These are phyloP conservation scores for Colletotrichum lindemuthianum DNA, from an alignment of 2,329 filamentous ascomycete genomes.

Conservation along the genomic window DNA sequence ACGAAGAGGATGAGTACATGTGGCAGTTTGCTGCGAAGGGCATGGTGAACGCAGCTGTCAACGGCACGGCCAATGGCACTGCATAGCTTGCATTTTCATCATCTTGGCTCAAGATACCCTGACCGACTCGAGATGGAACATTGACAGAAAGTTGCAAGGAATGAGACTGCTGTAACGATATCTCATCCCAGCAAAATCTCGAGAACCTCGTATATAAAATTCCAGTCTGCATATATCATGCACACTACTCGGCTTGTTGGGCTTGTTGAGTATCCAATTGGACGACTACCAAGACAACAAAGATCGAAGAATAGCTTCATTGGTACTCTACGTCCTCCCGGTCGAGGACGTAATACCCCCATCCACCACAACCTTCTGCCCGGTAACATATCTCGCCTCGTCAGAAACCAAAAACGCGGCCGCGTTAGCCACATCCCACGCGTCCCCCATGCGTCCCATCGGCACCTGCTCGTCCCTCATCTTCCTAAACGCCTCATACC, in stretches of 20 bases:
- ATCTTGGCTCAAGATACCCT: neutral
- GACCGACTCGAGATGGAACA: neutral
- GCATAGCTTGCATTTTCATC: neutral
- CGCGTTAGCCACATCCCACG: conserved; percentile 68
- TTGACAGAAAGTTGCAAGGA: neutral
- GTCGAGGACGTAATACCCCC: conserved; percentile 55
- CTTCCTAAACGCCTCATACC: conserved; percentile 46
- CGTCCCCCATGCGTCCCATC: conserved; percentile 67
- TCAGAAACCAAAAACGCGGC: conserved; percentile 60
- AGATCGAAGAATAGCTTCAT: neutral
- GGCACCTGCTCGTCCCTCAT: conserved; percentile 67
- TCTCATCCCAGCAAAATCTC: too few relatives aligned
- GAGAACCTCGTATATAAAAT: too few relatives aligned
- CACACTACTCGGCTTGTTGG: too few relatives aligned
- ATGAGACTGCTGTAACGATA: neutral
- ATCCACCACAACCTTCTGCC: conserved; percentile 62
- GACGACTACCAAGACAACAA: too few relatives aligned
- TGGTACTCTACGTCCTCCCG: neutral
- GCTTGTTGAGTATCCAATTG: too few relatives aligned
- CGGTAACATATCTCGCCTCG: conserved; percentile 69
- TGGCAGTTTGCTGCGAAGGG: conserved; percentile 29
- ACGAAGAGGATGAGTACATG: conserved; percentile 44
- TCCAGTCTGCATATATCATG: too few relatives aligned
- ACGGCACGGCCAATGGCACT: conserved; percentile 7
- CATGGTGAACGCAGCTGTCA: conserved; percentile 5